A percentile compares a stretch with the other conserved stretches of the same genome.
These are phyloP conservation scores for Mycosphaerelloides madeirae DNA, from an alignment of 2,329 filamentous ascomycete species.

Conservation along the genomic window DNA sequence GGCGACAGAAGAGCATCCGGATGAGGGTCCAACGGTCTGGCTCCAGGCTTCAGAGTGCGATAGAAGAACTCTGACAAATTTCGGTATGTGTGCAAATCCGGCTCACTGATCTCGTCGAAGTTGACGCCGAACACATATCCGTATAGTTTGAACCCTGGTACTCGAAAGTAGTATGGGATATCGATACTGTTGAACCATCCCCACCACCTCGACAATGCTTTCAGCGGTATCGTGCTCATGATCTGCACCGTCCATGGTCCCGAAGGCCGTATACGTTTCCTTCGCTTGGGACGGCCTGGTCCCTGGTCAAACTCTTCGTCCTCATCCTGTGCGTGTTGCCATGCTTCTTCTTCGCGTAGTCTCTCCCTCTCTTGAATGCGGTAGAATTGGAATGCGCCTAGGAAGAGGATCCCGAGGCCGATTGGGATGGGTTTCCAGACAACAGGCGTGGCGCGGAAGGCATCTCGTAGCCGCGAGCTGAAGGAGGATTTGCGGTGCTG, in stretches of 20 bases:
- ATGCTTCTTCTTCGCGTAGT: slow-evolving; percentile 41
- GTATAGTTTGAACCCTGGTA: slow-evolving; percentile 89
- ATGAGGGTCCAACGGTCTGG: slow-evolving; percentile 76
- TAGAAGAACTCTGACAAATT: slow-evolving; percentile 98
- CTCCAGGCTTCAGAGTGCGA: slow-evolving; percentile 83
- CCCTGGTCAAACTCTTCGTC: slow-evolving; percentile 36
- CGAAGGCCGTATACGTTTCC: slow-evolving; percentile 67
- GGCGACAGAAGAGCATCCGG: slow-evolving; percentile 78
- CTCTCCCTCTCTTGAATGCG: slow-evolving; percentile 58
- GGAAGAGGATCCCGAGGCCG: slow-evolving; percentile 75
- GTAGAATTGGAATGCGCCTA: slow-evolving; percentile 80
- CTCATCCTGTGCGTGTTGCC: slow-evolving; percentile 25
- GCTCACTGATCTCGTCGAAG: slow-evolving; percentile 79
- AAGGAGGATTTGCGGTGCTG: slow-evolving; percentile 42
- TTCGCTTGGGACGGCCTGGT: slow-evolving; percentile 44
- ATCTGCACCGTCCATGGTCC: slow-evolving; percentile 91
- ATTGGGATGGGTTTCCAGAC: slow-evolving; percentile 91
- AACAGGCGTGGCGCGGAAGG: slow-evolving; percentile 61
- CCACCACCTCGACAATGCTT: slow-evolving; percentile 85
- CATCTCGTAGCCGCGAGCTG: slow-evolving; percentile 52
- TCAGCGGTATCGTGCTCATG: slow-evolving; percentile 88
- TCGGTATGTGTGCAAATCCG: slow-evolving; percentile 81
- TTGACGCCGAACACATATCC: slow-evolving; percentile 87
- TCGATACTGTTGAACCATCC: slow-evolving; percentile 85
- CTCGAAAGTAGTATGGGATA: slow-evolving; percentile 80